Base-by-base conservation (phyloP, 2,329 filamentous ascomycete species). In the Aspergillus thermomutatus region DNA sequence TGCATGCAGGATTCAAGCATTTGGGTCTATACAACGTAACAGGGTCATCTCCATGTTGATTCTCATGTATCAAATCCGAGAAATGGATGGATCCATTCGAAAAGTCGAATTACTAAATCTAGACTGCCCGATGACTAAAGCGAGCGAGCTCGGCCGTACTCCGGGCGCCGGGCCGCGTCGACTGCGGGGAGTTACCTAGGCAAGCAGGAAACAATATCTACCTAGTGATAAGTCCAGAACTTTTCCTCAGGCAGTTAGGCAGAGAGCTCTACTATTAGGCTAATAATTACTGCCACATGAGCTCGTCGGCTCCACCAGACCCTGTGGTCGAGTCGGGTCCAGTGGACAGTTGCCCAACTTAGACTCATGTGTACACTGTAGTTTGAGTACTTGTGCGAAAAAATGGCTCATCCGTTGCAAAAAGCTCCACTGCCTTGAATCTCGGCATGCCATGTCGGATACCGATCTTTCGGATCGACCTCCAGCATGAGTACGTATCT, bases 181-280 rank as follows among this genome's bases (percentile, higher is more conserved):
- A 28, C 58, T 62, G 60, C 61, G 60, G 61, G 56, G 61, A 61
- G 59, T 43, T 43, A 49, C 50, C 55, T 49, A 52, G 47, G 37
- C 50, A 41, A 52, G 21, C 41, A 51, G 49, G 50, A 51, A 53
- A 50, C 49, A 50, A 50, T 28, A 27, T 41, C 25, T 45, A 37
- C 51, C 26, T 48, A 53, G n/a, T n/a, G n/a, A 52, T 26, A 52
- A 55, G 57, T 64, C 63, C 60, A 62, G 63, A 65, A 65, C 60
- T 60, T 59, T 65, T 65, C 63, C 63, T 60, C 55, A 55, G 40
- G 50, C n/a, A 55, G 61, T 61, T 64, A 60, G 60, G 49, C 5
- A 19, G n/a, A 37, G 19, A 37, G 27, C 14, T 14, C 11, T 25
- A 10, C 11, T 14, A 52, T 57, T 54, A 59, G 59, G 19, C 53